These are phyloP conservation scores for Dacryopinax primogenitus DNA, from an alignment of 768 basidiomycete species.

Conservation along the genomic window DNA sequence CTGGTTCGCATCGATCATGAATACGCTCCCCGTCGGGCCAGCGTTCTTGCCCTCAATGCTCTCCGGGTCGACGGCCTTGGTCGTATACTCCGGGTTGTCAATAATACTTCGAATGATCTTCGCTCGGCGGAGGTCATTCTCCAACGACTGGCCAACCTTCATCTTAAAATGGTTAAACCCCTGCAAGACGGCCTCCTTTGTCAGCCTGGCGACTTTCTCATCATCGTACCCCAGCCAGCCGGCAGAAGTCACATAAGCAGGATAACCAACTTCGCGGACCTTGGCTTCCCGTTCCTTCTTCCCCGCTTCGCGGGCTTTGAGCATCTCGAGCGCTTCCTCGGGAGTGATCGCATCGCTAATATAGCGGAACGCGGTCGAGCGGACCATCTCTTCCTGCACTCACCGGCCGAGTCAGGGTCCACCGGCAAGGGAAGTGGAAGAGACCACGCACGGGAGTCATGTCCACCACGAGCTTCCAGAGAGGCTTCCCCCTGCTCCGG, in stretches of 20 bases:
- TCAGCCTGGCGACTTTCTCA: constrained; percentile 31
- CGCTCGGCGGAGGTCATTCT: constrained; percentile 32
- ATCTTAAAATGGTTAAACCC: constrained; percentile 41
- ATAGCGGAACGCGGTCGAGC: constrained; percentile 23
- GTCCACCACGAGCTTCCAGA: constrained; percentile 19
- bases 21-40: constrained; percentile 32
- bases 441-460: constrained; percentile 16
- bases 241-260: constrained; percentile 15
- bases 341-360: constrained; percentile 35
- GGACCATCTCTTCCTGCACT: constrained; percentile 16
- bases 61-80: constrained; percentile 22
- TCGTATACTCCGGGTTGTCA: constrained; percentile 31
- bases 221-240: constrained; percentile 28
- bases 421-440: neutral
- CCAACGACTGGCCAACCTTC: constrained; percentile 34
- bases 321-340: constrained; percentile 32
- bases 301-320: constrained; percentile 28
- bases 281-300: constrained; percentile 31
- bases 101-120: constrained; percentile 34
- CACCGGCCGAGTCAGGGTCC: neutral
- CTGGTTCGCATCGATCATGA: constrained; percentile 38
- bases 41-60: constrained; percentile 32
- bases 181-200: constrained; percentile 28
- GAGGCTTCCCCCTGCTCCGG: constrained; percentile 15
- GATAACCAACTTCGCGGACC: constrained; percentile 22